phyloP scores from a whole-genome alignment of 106 monocot genomes.

The Dioscorea alata region DNA sequence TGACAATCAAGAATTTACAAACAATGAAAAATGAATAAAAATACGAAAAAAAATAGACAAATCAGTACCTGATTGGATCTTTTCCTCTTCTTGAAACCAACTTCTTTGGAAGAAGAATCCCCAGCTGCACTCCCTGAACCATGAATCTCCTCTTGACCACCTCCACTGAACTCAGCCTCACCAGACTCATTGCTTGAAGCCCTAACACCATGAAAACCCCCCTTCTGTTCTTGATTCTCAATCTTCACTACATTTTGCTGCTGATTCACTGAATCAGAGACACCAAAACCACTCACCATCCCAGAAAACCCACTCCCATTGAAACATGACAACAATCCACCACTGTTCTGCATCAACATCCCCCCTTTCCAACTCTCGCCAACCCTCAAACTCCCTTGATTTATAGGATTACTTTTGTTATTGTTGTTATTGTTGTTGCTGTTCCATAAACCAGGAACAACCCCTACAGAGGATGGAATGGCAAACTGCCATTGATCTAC shows the following conservation, averaged over 20 bases:
- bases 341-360: constrained; percentile 6
- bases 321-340: constrained; percentile 45
- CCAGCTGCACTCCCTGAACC: constrained; percentile 11
- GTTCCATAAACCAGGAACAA: constrained; percentile 12
- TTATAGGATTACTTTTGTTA: not conserved
- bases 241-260: constrained; percentile 1
- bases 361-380: constrained; percentile 28
- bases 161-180: constrained; percentile 28
- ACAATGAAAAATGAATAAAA: not conserved
- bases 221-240: constrained; percentile 11
- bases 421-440: not conserved
- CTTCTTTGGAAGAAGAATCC: constrained; percentile 31
- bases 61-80: constrained; percentile 35
- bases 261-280: constrained; percentile 8
- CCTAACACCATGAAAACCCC: constrained; percentile 7
- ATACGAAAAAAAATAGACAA: not conserved
- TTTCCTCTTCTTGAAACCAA: constrained; percentile 44
- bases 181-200: constrained; percentile 3
- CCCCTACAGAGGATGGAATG: constrained; percentile 5
- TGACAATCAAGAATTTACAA: not conserved
- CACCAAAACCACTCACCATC: constrained; percentile 19
- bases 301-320: constrained; percentile 11
- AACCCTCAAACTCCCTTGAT: constrained; percentile 14
- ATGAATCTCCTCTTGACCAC: constrained; percentile 23
- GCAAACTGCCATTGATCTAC: constrained; percentile 16